phyloP scores from a whole-genome alignment of 225 moss, liverwort and hornwort species.

The Antitrichia curtipendula region DNA sequence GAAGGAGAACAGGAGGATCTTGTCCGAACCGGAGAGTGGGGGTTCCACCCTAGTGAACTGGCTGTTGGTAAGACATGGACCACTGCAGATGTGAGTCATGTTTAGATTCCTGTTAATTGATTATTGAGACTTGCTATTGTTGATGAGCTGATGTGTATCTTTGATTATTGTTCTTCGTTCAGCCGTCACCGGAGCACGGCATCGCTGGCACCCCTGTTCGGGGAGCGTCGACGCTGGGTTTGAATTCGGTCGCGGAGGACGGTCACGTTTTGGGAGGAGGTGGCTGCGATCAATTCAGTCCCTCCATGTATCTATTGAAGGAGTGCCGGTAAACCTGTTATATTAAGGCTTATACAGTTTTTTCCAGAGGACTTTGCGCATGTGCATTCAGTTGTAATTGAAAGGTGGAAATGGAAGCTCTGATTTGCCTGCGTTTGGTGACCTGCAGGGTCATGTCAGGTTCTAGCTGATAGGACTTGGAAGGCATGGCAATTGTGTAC shows the following conservation, averaged over 20 bases:
- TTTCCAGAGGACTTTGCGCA: not conserved
- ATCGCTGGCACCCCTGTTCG: slow-evolving; percentile 43
- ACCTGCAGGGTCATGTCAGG: slow-evolving; percentile 10
- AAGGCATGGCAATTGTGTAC: slow-evolving; percentile 19
- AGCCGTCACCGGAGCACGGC: slow-evolving; percentile 85
- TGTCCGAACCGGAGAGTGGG: slow-evolving; percentile 28
- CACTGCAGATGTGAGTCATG: not conserved
- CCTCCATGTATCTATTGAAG: slow-evolving; percentile 82
- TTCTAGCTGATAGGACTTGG: not conserved
- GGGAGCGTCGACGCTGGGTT: slow-evolving; percentile 44
- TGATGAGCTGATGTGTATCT: not conserved
- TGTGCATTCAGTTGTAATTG: not conserved
- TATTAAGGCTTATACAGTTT: not conserved
- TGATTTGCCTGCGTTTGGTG: not conserved
- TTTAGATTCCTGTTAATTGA: not conserved
- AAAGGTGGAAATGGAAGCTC: not conserved
- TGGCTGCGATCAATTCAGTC: slow-evolving; percentile 74
- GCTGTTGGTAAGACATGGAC: slow-evolving; percentile 48
- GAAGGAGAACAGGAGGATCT: slow-evolving; percentile 67
- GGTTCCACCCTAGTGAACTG: slow-evolving; percentile 59
- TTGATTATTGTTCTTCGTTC: not conserved
- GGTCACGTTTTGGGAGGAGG: slow-evolving; percentile 41
- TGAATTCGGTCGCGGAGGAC: slow-evolving; percentile 32
- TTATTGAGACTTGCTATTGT: rapidly evolving
- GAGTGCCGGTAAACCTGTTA: slow-evolving; percentile 70